Base-by-base conservation (phyloP, 306 rosid genomes). In the Vigna trinervia region DNA sequence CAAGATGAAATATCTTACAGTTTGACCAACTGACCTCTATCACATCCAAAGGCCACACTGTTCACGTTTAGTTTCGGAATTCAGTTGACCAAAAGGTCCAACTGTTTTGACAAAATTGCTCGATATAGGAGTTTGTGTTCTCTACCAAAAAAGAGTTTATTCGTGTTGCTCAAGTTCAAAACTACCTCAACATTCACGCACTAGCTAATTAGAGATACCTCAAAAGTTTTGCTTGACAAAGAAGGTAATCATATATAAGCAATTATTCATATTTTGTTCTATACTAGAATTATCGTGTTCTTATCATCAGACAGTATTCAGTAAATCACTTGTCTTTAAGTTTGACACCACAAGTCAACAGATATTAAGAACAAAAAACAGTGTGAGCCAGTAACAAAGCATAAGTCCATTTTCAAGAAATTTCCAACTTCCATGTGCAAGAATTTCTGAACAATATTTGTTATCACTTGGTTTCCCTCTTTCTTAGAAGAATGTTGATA, bases 291-390 rank as follows among this genome's bases (percentile, higher is more conserved):
- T 50, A 14, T 59, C 63, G 17, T 17, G 28, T 63, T 63, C 69
- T 36, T 54, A 41, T 20, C 15, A 56, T 19, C 56, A 50, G n/a
- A 69, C 58, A 62, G 14, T 14, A 69, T 77, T 74, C 41, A 71
- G 76, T 68, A n/a, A 74, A 54, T 74, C 60, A 19, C 20, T 46
- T 80, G 51, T 77, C 45, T 68, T 76, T 43, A 70, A 70, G 77
- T 85, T 64, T 22, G 36, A 75, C 57, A 85, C 73, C 50, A 32
- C 43, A 11, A 12, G 71, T 76, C 53, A 74, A 57, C 78, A 80
- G 54, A 73, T 56, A 76, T 20, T 23, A 66, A 39, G 63, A 57
- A 50, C 60, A 65, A 30, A 20, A 66, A 23, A 34, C 57, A 39
- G 58, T 74, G 75, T 80, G 71, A 74, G 48, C 34, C 41, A 70